A percentile compares a stretch with the other conserved stretches of the same genome.
Conservation (phyloP, 2,329 filamentous ascomycete species). For the Tympanopsis confertula region DNA sequence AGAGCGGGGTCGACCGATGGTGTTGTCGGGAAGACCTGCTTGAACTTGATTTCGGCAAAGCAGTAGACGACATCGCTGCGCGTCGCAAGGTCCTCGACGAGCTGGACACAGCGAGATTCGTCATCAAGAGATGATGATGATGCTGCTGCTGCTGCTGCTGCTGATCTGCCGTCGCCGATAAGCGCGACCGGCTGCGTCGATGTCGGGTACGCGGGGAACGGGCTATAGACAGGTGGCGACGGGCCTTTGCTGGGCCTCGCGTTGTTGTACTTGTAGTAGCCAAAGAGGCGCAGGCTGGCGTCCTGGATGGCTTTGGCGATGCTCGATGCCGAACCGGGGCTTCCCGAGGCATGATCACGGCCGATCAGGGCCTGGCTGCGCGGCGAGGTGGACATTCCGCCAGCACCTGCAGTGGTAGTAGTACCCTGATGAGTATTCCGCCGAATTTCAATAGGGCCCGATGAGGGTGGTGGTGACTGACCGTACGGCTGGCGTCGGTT, state of each 20-base stretch:
- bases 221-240: conserved; percentile 65
- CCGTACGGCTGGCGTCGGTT: conserved; percentile 50
- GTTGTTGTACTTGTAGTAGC: conserved; percentile 52
- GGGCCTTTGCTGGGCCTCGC: conserved; percentile 42
- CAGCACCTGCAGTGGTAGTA: background rate
- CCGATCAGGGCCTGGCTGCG: conserved; percentile 62
- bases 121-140: too few species aligned
- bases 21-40: conserved; percentile 81
- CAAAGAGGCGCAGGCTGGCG: conserved; percentile 67
- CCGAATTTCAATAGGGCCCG: conserved; percentile 4
- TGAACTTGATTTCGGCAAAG: conserved; percentile 96
- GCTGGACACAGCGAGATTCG: conserved; percentile 65
- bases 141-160: conserved; percentile 31
- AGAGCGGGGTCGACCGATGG: conserved; percentile 66
- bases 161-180: conserved; percentile 54
- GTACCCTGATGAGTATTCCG: conserved; percentile 1
- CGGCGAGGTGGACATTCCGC: conserved; percentile 55
- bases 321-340: conserved; percentile 65
- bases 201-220: conserved; percentile 76
- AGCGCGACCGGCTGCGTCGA: conserved; percentile 41
- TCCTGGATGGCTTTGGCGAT: conserved; percentile 95
- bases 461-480: conserved; percentile 8
- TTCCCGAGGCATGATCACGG: conserved; percentile 61
- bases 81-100: conserved; percentile 83
- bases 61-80: conserved; percentile 93